phyloP scores from a whole-genome alignment of 2,329 filamentous ascomycete species.

The Aspergillus quadrilineatus region DNA sequence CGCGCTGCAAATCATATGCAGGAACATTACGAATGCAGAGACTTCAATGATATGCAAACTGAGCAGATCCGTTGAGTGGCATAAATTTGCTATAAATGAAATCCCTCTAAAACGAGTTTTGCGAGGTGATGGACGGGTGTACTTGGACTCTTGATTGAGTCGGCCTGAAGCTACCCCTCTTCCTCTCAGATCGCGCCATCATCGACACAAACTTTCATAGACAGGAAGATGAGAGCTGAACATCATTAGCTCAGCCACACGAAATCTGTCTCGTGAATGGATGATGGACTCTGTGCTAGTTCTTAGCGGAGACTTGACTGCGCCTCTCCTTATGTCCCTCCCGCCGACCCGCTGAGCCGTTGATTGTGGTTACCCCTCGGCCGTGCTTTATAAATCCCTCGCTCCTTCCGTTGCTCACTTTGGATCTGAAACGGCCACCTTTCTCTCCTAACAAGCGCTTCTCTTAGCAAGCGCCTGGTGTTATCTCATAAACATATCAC shows the following conservation, averaged over 20 bases:
- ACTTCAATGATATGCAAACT: no score
- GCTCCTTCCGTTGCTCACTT: conserved; percentile 1
- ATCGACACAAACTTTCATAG: neutral
- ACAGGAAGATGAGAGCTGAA: conserved; percentile 4
- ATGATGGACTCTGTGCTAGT: conserved; percentile 2
- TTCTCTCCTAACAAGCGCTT: neutral
- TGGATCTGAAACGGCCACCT: neutral
- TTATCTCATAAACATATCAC: neutral
- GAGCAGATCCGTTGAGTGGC: neutral
- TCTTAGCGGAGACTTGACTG: conserved; percentile 6
- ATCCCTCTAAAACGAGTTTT: no score
- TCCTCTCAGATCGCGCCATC: neutral
- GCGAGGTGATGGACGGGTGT: neutral
- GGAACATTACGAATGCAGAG: neutral
- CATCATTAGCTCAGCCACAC: conserved; percentile 4
- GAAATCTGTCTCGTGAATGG: conserved; percentile 1
- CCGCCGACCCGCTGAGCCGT: conserved; percentile 8
- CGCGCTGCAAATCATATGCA: neutral
- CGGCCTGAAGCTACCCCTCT: conserved; percentile 1
- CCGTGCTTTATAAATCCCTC: conserved; percentile 2
- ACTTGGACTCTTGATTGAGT: neutral
- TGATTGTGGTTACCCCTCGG: conserved; percentile 8
- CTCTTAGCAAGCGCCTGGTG: neutral
- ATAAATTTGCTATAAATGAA: neutral
- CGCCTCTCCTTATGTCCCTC: conserved; percentile 9